Percentiles rank a stretch among this genome's conserved stretches.
Evolutionary conservation across 192 early-diverging fungal genomes (phyloP).

Genomic region (Backusella mclennaniae): DNA sequence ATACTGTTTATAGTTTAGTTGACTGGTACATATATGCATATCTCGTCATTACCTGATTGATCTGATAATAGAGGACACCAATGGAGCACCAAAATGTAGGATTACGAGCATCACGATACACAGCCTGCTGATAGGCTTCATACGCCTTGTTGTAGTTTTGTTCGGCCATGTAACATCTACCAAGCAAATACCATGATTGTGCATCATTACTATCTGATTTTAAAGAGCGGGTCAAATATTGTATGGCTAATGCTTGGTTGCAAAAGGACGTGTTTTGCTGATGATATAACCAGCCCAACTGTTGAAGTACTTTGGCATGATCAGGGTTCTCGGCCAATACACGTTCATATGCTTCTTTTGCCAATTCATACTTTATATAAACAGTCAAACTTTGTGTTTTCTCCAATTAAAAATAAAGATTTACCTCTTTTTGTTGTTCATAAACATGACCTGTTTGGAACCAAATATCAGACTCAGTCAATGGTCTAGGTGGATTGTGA

Average conservation of each 20-base stretch:
- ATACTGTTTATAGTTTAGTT: slow-evolving; percentile 49
- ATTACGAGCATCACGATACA: slow-evolving; percentile 89
- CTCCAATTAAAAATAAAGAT: too few relatives aligned
- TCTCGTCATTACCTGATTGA: slow-evolving; percentile 63
- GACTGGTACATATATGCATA: background rate
- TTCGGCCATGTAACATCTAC: slow-evolving; percentile 95
- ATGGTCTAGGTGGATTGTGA: slow-evolving; percentile 79
- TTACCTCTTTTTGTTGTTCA: slow-evolving; percentile 89
- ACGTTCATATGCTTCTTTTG: slow-evolving; percentile 90
- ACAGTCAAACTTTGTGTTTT: too few relatives aligned
- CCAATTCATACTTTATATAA: slow-evolving; percentile 42
- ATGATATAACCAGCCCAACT: slow-evolving; percentile 97
- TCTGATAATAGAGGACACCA: slow-evolving; percentile 97
- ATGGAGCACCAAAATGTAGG: slow-evolving; percentile 99
- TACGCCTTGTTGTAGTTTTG: slow-evolving; percentile 94
- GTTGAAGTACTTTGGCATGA: slow-evolving; percentile 94
- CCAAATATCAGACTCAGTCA: slow-evolving; percentile 95
- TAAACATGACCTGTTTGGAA: slow-evolving; percentile 97
- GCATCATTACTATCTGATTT: slow-evolving; percentile 86
- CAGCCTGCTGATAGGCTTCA: slow-evolving; percentile 97
- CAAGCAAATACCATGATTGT: slow-evolving; percentile 93
- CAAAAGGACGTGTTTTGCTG: slow-evolving; percentile 78
- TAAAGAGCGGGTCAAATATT: slow-evolving; percentile 79
- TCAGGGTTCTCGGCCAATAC: slow-evolving; percentile 87
- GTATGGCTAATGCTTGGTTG: slow-evolving; percentile 84